Evolutionary conservation across 306 rosid species (phyloP).

Genomic region (Rosa lucieae): DNA sequence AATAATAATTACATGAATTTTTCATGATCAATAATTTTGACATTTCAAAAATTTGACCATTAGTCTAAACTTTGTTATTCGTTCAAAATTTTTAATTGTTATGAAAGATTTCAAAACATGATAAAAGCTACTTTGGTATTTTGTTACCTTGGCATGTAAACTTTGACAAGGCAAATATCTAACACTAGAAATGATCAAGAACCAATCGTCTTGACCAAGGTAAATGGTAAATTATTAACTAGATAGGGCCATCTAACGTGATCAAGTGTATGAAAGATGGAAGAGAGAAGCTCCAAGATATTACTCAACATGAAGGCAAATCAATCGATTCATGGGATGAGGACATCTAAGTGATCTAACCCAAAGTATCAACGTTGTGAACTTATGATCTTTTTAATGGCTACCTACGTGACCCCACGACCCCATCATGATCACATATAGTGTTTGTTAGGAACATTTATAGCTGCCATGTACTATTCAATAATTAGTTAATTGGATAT

Average conservation of each 20-base stretch:
- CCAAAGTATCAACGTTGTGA: neutral
- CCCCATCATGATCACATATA: neutral
- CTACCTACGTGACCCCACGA: conserved; percentile 5
- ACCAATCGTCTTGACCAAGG: neutral
- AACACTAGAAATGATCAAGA: no score
- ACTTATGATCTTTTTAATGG: neutral
- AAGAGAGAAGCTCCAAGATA: neutral
- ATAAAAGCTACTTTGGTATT: no score
- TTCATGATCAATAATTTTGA: no score
- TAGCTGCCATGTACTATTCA: neutral
- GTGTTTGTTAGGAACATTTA: neutral
- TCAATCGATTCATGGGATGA: neutral
- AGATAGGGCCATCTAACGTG: neutral
- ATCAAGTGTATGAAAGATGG: conserved; percentile 9
- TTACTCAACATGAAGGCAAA: no score
- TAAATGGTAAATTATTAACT: neutral
- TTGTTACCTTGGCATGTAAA: no score
- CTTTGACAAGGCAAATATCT: no score
- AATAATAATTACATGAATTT: no score
- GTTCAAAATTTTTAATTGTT: no score
- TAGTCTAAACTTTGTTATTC: no score
- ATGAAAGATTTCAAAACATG: no score
- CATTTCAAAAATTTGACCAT: no score
- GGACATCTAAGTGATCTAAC: neutral
- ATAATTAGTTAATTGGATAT: neutral